Conservation (phyloP, 2,329 filamentous ascomycete genomes). For the Colletotrichum horii region DNA sequence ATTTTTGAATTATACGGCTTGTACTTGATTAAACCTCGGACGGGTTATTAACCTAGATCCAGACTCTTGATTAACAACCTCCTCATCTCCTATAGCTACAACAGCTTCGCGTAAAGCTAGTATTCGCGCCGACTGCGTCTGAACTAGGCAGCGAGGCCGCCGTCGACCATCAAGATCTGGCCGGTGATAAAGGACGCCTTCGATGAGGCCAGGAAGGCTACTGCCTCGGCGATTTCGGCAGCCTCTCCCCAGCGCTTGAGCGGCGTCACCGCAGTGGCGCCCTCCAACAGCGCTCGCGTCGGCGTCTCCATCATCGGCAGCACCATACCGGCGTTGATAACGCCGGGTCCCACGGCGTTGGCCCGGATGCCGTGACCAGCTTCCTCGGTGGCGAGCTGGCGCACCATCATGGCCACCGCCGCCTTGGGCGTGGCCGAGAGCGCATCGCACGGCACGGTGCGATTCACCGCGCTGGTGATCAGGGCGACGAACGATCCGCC, state of each 20-base stretch:
- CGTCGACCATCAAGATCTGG: neutral
- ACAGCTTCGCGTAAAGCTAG: neutral
- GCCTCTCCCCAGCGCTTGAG: neutral
- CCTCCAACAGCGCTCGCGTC: neutral
- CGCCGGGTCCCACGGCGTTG: neutral
- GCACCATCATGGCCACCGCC: neutral
- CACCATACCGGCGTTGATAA: neutral
- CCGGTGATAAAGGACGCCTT: neutral
- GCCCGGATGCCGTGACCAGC: neutral
- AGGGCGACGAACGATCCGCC: neutral
- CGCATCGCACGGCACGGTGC: neutral
- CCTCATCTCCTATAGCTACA: neutral
- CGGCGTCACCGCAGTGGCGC: neutral
- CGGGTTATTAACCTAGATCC: neutral
- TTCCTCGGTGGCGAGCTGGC: neutral
- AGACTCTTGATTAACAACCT: neutral
- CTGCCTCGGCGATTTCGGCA: neutral
- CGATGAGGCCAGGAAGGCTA: neutral
- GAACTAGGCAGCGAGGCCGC: neutral
- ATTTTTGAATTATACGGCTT: neutral
- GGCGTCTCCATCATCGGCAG: neutral
- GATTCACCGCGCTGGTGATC: neutral
- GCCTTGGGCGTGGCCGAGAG: neutral
- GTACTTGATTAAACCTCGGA: neutral
- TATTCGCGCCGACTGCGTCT: neutral